Evolutionary conservation across 176 grass and related monocot genomes (phyloP), one percentile per base, ranked within the genome.

Genomic region (Leersia perrieri): DNA sequence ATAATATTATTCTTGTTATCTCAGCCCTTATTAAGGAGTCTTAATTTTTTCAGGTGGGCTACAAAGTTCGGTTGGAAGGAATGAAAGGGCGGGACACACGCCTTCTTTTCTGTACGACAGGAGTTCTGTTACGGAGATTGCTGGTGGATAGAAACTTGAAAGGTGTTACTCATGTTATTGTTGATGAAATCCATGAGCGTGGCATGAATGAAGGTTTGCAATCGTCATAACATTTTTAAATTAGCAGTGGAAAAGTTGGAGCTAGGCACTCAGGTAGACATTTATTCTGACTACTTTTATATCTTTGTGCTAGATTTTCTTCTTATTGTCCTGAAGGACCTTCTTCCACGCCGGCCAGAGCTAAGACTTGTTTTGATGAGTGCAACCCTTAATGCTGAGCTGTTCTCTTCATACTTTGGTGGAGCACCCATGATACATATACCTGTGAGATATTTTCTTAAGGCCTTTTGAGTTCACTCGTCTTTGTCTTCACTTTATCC

Each of bases 171-270:
- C 92, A 99, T 88, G 96, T 99, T 88, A 79, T 99, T 75, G 96
- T 95, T 31, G 96, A 99, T 91, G 96, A 99, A 85, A 99, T 99
- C 74, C 96, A 99, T 91, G 96, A 99, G 82, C 93, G 92, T 47
- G 96, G 96, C 82, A 99, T 99, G 92, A 99, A 99, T 79, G 96
- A 99, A 93, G 96, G 96, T 99, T n/a, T 75, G 60, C 76, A 61
- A 78, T 78, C 11, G 4, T 81, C 67, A 31, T 13, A 55, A 20
- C 67, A 34, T 38, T 31, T 76, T 33, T 81, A n/a, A 85, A 44
- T 1, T 29, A 2, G 1, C 38, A 79, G 20, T 44, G 18, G 22
- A 61, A 68, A 74, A 27, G 51, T 39, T 60, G 36, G 16, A 44
- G 33, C 33, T 58, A 36, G 34, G 55, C 27, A 64, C 45, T 62